A percentile compares a stretch with the other conserved stretches of the same genome.
Conservation (phyloP, 2,329 filamentous ascomycete species). For the Cladosporium sp. region DNA sequence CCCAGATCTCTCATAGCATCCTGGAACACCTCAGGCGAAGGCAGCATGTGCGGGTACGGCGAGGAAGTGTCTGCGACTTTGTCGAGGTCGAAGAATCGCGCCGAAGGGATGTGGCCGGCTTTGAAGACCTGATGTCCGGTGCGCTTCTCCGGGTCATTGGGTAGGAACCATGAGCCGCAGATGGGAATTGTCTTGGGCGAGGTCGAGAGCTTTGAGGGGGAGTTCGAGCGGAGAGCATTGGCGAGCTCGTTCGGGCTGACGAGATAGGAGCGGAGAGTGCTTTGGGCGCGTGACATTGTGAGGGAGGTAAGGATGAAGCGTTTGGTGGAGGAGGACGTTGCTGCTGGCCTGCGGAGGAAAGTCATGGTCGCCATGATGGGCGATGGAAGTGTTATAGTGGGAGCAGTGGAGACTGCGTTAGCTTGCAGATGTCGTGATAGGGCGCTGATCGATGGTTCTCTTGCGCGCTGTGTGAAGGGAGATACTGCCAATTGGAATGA, state of each 20-base stretch:
- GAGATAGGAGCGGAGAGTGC: conserved; percentile 70
- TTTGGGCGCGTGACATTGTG: conserved; percentile 35
- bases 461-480: conserved; percentile 2
- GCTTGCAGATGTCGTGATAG: conserved; percentile 9
- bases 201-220: conserved; percentile 66
- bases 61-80: conserved; percentile 81
- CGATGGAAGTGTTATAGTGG: not conserved
- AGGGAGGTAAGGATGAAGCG: conserved; percentile 13
- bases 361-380: conserved; percentile 16
- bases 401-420: conserved; percentile 8
- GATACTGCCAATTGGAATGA: not conserved
- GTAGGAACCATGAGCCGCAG: conserved; percentile 93
- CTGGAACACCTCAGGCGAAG: conserved; percentile 73
- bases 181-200: conserved; percentile 81
- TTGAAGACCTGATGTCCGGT: conserved; percentile 77
- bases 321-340: conserved; percentile 15
- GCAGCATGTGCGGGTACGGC: conserved; percentile 95
- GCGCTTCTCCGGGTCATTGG: conserved; percentile 72
- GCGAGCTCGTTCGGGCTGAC: conserved; percentile 79
- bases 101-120: conserved; percentile 77
- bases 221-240: conserved; percentile 76
- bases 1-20: conserved; percentile 85
- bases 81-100: conserved; percentile 95
- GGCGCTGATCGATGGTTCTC: not conserved
- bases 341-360: conserved; percentile 15